phyloP scores from a whole-genome alignment of 306 rosid genomes.

The Cotoneaster glaucophyllus region DNA sequence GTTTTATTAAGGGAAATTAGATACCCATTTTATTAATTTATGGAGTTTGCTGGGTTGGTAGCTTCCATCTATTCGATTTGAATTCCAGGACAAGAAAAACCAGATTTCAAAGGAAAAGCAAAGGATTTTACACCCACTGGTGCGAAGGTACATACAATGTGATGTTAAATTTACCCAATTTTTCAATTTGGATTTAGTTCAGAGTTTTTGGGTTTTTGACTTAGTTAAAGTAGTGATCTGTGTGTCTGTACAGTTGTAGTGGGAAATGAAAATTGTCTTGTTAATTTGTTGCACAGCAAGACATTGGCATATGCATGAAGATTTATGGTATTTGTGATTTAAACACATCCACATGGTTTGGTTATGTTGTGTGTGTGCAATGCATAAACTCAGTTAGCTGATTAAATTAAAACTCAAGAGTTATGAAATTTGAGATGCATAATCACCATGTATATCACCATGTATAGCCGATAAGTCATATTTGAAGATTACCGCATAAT shows the following conservation, averaged over 20 bases:
- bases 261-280: constrained; percentile 22
- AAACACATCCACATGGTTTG: too few species aligned
- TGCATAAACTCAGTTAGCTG: too few species aligned
- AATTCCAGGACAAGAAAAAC: background rate
- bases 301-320: too few species aligned
- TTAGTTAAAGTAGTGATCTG: background rate
- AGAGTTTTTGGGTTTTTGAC: background rate
- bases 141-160: constrained; percentile 29
- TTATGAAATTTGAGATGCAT: too few species aligned
- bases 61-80: constrained; percentile 16
- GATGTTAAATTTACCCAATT: background rate
- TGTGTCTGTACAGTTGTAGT: constrained; percentile 30
- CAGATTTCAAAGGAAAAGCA: background rate
- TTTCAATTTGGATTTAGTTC: background rate
- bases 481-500: too few species aligned
- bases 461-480: too few species aligned
- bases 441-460: too few species aligned
- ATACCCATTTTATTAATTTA: too few species aligned
- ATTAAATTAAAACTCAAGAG: too few species aligned
- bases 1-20: too few species aligned
- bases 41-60: background rate
- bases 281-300: constrained; percentile 19
- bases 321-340: too few species aligned
- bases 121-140: constrained; percentile 5
- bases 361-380: too few species aligned